phyloP scores from a whole-genome alignment of 176 grass and related monocot genomes.

The Hordeum marinum region DNA sequence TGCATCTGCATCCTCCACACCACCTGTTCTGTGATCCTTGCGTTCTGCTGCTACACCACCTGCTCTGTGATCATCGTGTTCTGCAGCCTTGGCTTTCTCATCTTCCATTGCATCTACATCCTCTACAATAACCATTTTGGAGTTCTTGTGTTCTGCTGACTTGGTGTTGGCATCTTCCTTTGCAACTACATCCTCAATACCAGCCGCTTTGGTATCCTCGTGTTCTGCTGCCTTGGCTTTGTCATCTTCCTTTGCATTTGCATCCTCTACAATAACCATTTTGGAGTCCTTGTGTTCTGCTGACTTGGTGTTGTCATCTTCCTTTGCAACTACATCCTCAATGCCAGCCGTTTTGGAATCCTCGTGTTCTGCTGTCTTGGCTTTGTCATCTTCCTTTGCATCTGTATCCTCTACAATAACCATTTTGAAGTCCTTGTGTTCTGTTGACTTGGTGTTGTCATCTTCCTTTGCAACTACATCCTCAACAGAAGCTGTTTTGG shows the following conservation, averaged over 20 bases:
- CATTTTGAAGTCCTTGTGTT: constrained; percentile 26
- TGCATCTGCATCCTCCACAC: constrained; percentile 9
- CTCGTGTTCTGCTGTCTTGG: constrained; percentile 12
- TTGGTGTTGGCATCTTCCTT: neutral
- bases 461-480: constrained; percentile 17
- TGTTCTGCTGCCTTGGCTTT: neutral
- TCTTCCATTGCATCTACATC: neutral
- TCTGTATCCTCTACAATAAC: neutral
- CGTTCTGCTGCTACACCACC: neutral
- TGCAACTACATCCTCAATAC: neutral
- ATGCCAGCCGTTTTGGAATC: constrained; percentile 21
- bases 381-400: constrained; percentile 6
- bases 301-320: neutral
- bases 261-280: neutral
- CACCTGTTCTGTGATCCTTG: neutral
- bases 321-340: neutral
- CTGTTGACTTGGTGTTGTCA: neutral
- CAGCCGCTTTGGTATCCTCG: neutral
- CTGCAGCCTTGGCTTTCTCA: neutral
- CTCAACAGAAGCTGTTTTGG: constrained; percentile 4
- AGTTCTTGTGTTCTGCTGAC: constrained; percentile 2
- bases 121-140: neutral
- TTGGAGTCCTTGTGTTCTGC: neutral
- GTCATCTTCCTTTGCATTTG: neutral
- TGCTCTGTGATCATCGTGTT: neutral